Conservation (phyloP, 176 grass and related monocot species). For the Saccharum spontaneum region DNA sequence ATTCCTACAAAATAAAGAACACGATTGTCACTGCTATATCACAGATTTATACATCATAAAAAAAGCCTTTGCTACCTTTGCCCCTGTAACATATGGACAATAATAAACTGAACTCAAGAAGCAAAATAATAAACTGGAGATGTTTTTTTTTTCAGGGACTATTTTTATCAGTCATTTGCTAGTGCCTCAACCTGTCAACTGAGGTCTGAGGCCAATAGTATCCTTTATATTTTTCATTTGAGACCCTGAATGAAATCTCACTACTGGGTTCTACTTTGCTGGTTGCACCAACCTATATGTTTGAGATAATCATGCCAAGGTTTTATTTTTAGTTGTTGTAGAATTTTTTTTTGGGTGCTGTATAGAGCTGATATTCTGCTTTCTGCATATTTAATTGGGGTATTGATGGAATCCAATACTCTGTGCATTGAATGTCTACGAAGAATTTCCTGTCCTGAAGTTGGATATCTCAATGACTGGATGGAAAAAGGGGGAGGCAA, state of each 20-base stretch:
- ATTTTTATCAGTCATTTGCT: not conserved
- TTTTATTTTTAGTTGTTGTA: not conserved
- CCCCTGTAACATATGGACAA: not conserved
- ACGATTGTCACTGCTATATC: not conserved
- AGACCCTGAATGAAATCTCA: not conserved
- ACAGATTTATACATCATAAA: not conserved
- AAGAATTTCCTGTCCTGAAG: conserved; percentile 3
- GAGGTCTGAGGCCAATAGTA: not conserved
- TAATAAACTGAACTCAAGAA: not conserved
- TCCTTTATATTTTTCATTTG: not conserved
- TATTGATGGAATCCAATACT: not conserved
- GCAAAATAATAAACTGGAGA: conserved; percentile 1
- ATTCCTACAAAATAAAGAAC: not conserved
- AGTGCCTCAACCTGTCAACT: not conserved
- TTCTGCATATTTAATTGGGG: not conserved
- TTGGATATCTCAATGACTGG: not conserved
- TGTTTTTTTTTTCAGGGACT: not conserved
- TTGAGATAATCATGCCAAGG: not conserved
- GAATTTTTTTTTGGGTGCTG: not conserved
- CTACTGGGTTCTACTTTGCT: not conserved
- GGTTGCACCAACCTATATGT: not conserved
- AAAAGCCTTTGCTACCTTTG: not conserved
- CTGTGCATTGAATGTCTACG: not conserved
- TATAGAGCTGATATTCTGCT: not conserved
- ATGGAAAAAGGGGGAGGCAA: not conserved